These are phyloP conservation scores for Aspergillus glaucus DNA, from an alignment of 2,329 filamentous ascomycete species.

Conservation along the genomic window DNA sequence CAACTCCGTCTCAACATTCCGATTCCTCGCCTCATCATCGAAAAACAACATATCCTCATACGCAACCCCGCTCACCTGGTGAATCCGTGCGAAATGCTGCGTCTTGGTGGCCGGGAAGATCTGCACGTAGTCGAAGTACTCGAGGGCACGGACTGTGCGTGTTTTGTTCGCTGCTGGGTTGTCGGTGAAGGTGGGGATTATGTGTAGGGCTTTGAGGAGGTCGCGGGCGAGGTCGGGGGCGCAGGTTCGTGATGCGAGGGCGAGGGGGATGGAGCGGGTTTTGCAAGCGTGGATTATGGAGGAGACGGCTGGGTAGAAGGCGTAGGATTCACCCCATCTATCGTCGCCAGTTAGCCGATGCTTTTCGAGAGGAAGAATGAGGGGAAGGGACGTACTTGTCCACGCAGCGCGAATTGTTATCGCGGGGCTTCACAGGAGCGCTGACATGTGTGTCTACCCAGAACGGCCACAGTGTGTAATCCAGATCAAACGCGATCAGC, in stretches of 20 bases:
- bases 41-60: slow-evolving; percentile 93
- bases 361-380: no score
- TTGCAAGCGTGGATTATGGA: slow-evolving; percentile 58
- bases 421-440: slow-evolving; percentile 61
- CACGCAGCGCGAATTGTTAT: slow-evolving; percentile 42
- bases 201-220: slow-evolving; percentile 68
- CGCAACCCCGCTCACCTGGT: slow-evolving; percentile 61
- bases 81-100: slow-evolving; percentile 72
- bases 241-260: slow-evolving; percentile 72
- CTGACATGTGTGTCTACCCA: slow-evolving; percentile 93
- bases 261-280: slow-evolving; percentile 53
- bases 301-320: slow-evolving; percentile 66
- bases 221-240: slow-evolving; percentile 74
- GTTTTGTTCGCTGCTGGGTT: slow-evolving; percentile 31
- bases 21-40: slow-evolving; percentile 82
- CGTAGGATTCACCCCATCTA: slow-evolving; percentile 58
- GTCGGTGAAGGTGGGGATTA: slow-evolving; percentile 43
- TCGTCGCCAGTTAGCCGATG: background rate
- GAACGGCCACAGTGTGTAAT: slow-evolving; percentile 98
- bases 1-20: slow-evolving; percentile 66
- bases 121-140: slow-evolving; percentile 53
- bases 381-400: slow-evolving; percentile 28
- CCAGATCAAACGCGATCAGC: slow-evolving; percentile 87
- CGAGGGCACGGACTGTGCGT: slow-evolving; percentile 45
- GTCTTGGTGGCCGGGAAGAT: slow-evolving; percentile 73